Evolutionary conservation across 495 filamentous ascomycete genomes (phyloP), one percentile per base, ranked within the genome.

Genomic region (Tuber microsphaerosporum): DNA sequence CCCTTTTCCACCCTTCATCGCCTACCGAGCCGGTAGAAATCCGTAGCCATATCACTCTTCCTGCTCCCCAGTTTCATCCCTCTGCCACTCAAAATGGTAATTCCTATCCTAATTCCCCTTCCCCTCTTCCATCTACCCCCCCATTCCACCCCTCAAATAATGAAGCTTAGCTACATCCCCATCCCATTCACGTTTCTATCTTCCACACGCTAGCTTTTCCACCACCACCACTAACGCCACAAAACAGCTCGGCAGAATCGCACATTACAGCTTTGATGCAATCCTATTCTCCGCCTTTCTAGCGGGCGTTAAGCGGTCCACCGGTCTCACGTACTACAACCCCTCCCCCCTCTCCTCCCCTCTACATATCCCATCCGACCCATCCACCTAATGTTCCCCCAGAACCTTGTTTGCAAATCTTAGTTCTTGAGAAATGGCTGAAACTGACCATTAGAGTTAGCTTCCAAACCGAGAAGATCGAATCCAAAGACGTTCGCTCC

Each of bases 251-350:
- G 95, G 94, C 85, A 89, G 92, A 84, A 83, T 99, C 76, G 91
- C 91, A 80, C 95, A 99, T 86, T 97, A 95, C 86, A 93, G 93
- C 81, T 94, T 99, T 81, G 95, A 99, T 85, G 96, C 95, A 77
- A 93, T 98, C 45, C 89, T 98, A 78, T 75, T 99, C 85, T 99
- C 95, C 69, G 92, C 95, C 74, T 94, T 97, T 83, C 92, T 99
- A 69, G 95, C 95, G 31, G 95, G 95, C 80, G 92, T 99, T 86
- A 93, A 95, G 85, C 93, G 95, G 70, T 97, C 93, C 73, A 98
- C 95, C 56, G 95, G 95, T 82, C 88, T 99, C 83, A 97, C 95
- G 95, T 99, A 94, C 87, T 92, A 42, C 90, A 79, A 75, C 83
- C 77, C 65, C 31, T 41, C 39, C 39, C 51, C 46, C 70, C 45